Conservation (phyloP, 2,329 filamentous ascomycete genomes). For the Fusarium dlaminii region DNA sequence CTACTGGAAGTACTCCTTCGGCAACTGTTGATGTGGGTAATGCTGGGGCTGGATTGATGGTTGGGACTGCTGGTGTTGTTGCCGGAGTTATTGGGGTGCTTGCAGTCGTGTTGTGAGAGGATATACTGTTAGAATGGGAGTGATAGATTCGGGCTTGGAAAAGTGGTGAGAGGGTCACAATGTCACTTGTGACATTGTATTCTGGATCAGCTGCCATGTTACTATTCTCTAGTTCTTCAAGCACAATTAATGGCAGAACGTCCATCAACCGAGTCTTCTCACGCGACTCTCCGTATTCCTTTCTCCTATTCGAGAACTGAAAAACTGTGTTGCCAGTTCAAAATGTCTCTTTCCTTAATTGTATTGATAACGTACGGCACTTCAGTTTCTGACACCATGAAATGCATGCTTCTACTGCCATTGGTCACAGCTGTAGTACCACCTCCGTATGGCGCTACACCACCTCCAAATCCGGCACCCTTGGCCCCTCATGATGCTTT, state of each 20-base stretch:
- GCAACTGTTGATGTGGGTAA: background rate
- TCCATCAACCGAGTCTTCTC: background rate
- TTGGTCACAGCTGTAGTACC: fast-evolving
- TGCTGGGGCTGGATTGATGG: background rate
- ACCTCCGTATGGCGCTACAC: background rate
- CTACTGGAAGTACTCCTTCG: background rate
- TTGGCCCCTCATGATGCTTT: too few relatives aligned
- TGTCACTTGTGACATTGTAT: fast-evolving
- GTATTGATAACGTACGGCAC: background rate
- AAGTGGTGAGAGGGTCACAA: background rate
- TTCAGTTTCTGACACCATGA: fast-evolving
- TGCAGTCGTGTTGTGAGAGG: background rate
- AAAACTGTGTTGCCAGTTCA: fast-evolving
- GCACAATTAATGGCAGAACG: background rate
- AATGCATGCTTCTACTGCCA: too few relatives aligned
- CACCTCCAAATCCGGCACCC: too few relatives aligned
- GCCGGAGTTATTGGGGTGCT: background rate
- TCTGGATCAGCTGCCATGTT: too few relatives aligned
- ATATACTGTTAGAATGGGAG: fast-evolving
- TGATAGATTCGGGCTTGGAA: background rate
- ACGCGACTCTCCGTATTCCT: fast-evolving
- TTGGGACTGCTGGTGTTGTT: background rate
- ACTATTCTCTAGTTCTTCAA: too few relatives aligned
- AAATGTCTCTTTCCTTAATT: too few relatives aligned
- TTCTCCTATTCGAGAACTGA: background rate